Base-by-base conservation (phyloP, 495 filamentous ascomycete species). In the Melanomma pulvis-pyrius region DNA sequence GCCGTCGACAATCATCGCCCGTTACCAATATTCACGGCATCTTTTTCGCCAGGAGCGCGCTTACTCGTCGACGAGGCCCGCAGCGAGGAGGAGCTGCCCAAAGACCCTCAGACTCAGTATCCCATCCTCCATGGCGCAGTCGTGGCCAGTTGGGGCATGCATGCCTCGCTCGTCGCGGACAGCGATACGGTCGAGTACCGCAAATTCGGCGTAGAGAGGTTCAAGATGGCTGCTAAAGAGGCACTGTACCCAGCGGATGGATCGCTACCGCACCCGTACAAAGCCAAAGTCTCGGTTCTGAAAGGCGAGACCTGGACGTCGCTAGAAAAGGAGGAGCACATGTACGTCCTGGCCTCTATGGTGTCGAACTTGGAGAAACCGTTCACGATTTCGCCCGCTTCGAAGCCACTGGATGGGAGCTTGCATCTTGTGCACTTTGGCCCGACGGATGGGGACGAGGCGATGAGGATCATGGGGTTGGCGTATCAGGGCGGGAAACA, bases 111-210 rank as follows among this genome's bases (percentile, higher is more conserved):
- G 12, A 61, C 30, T 25, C 62, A 72, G 34, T 41, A 34, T 29
- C 65, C 17, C 15, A 61, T 30, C 21, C 50, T 74, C 28, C 82
- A 85, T 68, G 92, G 91, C n/a, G 88, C 88, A 13, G 89, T 97
- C 30, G 92, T 97, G 13, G 86, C 87, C 29, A 91, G 87, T 67
- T 96, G 92, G 86, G 93, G 89, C 36, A 84, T 97, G 61, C 93
- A 98, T 74, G 90, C 93, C 34, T 82, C 86, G 15, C 78, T 98
- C 0, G 92, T 98, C 25, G 92, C 90, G 44, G 91, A 96, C 76
- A 91, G 88, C 73, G 92, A 97, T 71, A 91, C 92, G 0, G 76
- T 81, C 0, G 88, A 85, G 54, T 92, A 92, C 71, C 88, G 92
- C 58, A 83, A 81, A 59, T 85, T 84, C 73, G 93, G 93, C 5